phyloP scores from a whole-genome alignment of 805 yeast genomes.

The Lachancea nothofagi region DNA sequence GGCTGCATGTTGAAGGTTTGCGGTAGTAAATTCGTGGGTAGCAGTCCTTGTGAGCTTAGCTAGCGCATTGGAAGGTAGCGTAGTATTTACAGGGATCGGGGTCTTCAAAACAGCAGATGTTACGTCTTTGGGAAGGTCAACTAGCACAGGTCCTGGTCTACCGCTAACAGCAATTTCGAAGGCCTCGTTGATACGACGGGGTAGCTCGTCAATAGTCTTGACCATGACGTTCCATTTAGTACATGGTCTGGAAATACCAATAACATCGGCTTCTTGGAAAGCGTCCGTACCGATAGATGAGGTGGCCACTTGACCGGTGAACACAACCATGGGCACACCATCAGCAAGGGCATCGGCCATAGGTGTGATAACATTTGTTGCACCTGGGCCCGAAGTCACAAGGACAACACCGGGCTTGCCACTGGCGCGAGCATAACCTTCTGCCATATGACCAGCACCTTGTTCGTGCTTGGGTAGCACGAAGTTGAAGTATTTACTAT shows the following conservation, averaged over 20 bases:
- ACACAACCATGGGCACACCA: constrained; percentile 95
- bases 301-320: constrained; percentile 96
- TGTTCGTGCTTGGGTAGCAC: constrained; percentile 96
- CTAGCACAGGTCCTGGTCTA: constrained; percentile 97
- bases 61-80: constrained; percentile 68
- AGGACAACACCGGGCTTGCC: constrained; percentile 97
- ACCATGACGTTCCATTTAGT: constrained; percentile 99
- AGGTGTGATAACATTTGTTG: constrained; percentile 97
- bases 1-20: constrained; percentile 73
- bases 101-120: constrained; percentile 84
- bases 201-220: constrained; percentile 87
- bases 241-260: constrained; percentile 95
- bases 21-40: constrained; percentile 66
- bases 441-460: constrained; percentile 99
- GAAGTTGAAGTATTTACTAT: constrained; percentile 82
- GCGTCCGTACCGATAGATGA: constrained; percentile 96
- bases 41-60: constrained; percentile 63
- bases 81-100: constrained; percentile 75
- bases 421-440: constrained; percentile 91
- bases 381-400: constrained; percentile 99
- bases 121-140: constrained; percentile 96
- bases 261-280: constrained; percentile 97
- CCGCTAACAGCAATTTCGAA: constrained; percentile 95
- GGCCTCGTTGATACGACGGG: constrained; percentile 94
- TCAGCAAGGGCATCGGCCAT: constrained; percentile 96